Conservation (phyloP, 768 basidiomycete genomes). For the Podaxis sp. region DNA sequence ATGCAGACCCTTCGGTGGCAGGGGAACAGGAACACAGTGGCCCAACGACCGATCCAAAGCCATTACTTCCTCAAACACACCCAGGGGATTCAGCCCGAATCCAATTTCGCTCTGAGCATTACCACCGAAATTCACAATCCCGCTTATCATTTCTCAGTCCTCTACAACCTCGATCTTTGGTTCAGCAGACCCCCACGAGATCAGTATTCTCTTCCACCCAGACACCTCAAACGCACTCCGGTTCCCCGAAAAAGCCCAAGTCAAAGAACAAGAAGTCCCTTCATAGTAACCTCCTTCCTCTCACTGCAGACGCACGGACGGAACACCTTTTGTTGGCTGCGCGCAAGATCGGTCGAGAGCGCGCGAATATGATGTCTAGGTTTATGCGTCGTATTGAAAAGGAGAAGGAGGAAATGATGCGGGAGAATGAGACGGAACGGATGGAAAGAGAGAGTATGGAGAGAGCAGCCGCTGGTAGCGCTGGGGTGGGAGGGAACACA, state of each 20-base stretch:
- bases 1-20: conserved; percentile 3
- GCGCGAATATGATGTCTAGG: conserved; percentile 57
- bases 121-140: neutral
- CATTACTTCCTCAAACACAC: neutral
- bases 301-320: conserved; percentile 62
- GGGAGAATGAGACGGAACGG: conserved; percentile 30
- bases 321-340: conserved; percentile 75
- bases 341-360: conserved; percentile 63
- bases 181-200: conserved; percentile 5
- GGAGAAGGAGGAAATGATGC: conserved; percentile 35
- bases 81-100: neutral
- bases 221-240: conserved; percentile 16
- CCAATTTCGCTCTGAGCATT: conserved; percentile 2
- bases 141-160: conserved; percentile 3
- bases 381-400: conserved; percentile 38
- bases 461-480: conserved; percentile 25
- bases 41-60: neutral
- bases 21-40: neutral
- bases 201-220: conserved; percentile 18
- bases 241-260: conserved; percentile 16
- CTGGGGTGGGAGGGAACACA: conserved; percentile 19
- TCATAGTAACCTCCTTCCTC: conserved; percentile 21
- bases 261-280: conserved; percentile 15
- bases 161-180: conserved; percentile 1
- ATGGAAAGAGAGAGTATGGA: conserved; percentile 30